Evolutionary conservation across 371 early-diverging fungal species (phyloP), one percentile per base, ranked within the genome.

Genomic region (Sporodiniella umbellata): DNA sequence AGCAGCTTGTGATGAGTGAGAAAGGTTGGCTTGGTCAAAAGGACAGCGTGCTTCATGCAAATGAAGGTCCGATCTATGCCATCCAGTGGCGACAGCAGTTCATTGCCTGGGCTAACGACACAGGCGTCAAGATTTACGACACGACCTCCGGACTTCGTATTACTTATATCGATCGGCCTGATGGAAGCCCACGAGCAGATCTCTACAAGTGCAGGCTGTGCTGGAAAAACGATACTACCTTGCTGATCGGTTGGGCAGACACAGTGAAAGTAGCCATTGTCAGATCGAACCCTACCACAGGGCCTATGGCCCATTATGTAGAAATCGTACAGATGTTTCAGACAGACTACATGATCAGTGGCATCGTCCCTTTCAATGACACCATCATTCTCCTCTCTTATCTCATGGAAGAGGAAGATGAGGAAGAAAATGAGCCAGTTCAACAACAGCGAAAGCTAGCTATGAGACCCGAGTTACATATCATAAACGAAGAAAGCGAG

Each of bases 181-280:
- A 71, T 14, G 80, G 80, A 21, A 87, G 87, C 47, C 93, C 93
- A 2, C 71, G 95, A 43, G 80, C 94, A 1, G 98, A 97, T 55
- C 73, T 95, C 7, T 96, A 85, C 60, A 80, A 83, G 23, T 92
- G 92, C 43, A 84, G 91, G 35, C 58, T 98, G 54, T 80, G 82
- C 59, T 98, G 98, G 98, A 87, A 83, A 39, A 78, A 80, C 33
- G 85, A 86, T 33, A 72, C 62, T 2, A 84, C 83, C 0, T 65
- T 98, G 42, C 58, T 93, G 31, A 85, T 96, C 46, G 96, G 93
- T 0, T 98, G 98, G 98, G 96, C 94, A 1, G 88, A 96, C 53
- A 82, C 80, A 25, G 89, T 98, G 31, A 94, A 90, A 61, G 75
- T 95, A 8, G 91, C 89, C 5, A 75, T 74, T 0, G 79, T 96